Base-by-base conservation (phyloP, 163 green algal genomes). In the Scenedesmus sp. region DNA sequence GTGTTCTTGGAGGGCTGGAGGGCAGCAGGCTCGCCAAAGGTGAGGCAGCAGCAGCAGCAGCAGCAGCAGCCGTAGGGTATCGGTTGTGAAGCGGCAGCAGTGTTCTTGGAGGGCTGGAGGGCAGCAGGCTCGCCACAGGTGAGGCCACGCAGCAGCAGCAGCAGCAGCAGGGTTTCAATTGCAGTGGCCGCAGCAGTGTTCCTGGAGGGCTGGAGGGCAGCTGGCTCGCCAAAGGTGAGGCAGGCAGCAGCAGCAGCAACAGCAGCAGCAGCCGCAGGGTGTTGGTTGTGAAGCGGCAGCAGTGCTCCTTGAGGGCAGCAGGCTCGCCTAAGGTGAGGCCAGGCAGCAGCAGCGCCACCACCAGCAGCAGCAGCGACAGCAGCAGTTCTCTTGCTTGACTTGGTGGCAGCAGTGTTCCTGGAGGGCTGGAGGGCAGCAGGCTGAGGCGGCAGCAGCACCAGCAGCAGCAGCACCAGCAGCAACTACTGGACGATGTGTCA, bases 171-270 rank as follows among this genome's bases (percentile, higher is more conserved):
- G 16, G 62, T 18, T 70, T 13, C 66, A 20, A 70, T 13, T 16
- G 10, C 98, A 20, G 97, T 99, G 91, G 94, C 97, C 2, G 98
- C 98, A 18, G 79, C 94, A 6, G 97, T 99, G 16, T 99, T 99
- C 91, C 70, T 99, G 2, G 94, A 97, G 82, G 97, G 94, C 67
- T 99, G 98, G 98, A 55, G 85, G 13, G 85, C 93, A 57, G 97
- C 97, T n/a, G 96, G 94, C 9, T 86, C 90, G 18, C 96, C 96
- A 8, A n/a, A 96, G 87, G 94, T 95, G 34, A 52, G 20, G 20
- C 2, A 13, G 20, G 62, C 62, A 18, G 74, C n/a, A 52, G 74
- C 74, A 52, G n/a, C 73, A 82, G 73, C n/a, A 82, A 20, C 73
- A 82, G 73, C 62, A 73, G 62, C 62, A 73, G 62, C 62, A 73